Base-by-base conservation (phyloP, 2,329 filamentous ascomycete species). In the Elsinoe perseae region DNA sequence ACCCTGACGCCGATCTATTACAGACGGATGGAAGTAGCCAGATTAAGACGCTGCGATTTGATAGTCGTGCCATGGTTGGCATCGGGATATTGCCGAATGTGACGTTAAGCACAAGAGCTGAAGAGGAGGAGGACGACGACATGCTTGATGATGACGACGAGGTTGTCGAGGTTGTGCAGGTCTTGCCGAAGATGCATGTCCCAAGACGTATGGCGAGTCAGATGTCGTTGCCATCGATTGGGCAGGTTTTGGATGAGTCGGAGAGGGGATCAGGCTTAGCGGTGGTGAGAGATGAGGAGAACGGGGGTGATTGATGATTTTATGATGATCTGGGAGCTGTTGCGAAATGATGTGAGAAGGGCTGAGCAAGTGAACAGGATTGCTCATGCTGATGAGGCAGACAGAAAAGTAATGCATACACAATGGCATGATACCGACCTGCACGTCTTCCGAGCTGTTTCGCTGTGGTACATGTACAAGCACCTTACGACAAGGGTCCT, bases 91-190 rank as follows among this genome's bases (percentile, higher is more conserved):
- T 56, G 25, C 53, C 53, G 7, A 30, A 38, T 30, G 18, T 46
- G 7, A 36, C 48, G 28, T 8, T 52, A 59, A 64, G 32, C 58
- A 57, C 8, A 38, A 57, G 18, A 52, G 50, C 38, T 16, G 57
- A 52, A 34, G 56, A 57, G n/a, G 56, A 59, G 8, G 58, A 58
- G n/a, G 56, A 55, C 4, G 4, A 14, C 32, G n/a, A 14, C 5
- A 36, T 14, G 32, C 12, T 5, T 36, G n/a, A 36, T 14, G 32
- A 14, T 3, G 56, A 54, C 18, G 48, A 57, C 2, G 56, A 53
- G 9, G 42, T 50, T 21, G 54, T 25, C 10, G 38, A 28, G 28
- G 50, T 32, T 7, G 32, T 52, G 10, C 28, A 38, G 14, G 20
- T 52, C n/a, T 8, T 52, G 30, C 48, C 28, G 25, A 52, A 52